Evolutionary conservation across 2,329 filamentous ascomycete genomes (phyloP).

Genomic region (Colletotrichum coccodes): DNA sequence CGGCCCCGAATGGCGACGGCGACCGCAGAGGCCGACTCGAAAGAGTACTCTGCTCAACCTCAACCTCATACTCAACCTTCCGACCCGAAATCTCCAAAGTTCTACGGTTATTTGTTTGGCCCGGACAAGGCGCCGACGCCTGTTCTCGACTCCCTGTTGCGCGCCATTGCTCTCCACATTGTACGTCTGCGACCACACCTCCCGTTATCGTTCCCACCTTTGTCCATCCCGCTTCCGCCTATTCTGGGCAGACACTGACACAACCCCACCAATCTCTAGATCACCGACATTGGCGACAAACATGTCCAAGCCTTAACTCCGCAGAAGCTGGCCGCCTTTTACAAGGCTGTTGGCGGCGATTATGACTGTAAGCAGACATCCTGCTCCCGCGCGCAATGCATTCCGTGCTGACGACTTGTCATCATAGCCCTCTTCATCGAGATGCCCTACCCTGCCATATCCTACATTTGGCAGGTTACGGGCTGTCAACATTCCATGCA

Average conservation of each 20-base stretch:
- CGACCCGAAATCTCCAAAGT: slow-evolving; percentile 6
- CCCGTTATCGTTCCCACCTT: not conserved
- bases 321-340: slow-evolving; percentile 79
- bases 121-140: slow-evolving; percentile 74
- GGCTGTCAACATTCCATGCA: slow-evolving; percentile 91
- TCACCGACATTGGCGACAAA: slow-evolving; percentile 67
- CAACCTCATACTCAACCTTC: slow-evolving; percentile 13
- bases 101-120: slow-evolving; percentile 76
- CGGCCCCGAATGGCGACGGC: slow-evolving; percentile 33
- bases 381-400: not conserved
- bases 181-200: slow-evolving; percentile 65
- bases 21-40: slow-evolving; percentile 33
- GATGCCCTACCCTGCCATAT: slow-evolving; percentile 78
- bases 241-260: slow-evolving; percentile 24
- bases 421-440: slow-evolving; percentile 77
- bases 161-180: slow-evolving; percentile 75
- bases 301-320: slow-evolving; percentile 67
- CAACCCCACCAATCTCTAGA: slow-evolving; percentile 51
- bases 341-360: slow-evolving; percentile 78
- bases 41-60: slow-evolving; percentile 31
- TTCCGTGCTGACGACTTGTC: slow-evolving; percentile 29
- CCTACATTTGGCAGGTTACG: slow-evolving; percentile 91
- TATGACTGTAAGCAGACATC: slow-evolving; percentile 67
- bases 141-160: slow-evolving; percentile 73
- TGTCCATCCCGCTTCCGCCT: slow-evolving; percentile 22